Percentiles rank a stretch among this genome's conserved stretches.
These are phyloP conservation scores for Rhodotorula paludigena DNA, from an alignment of 768 basidiomycete genomes.

Conservation along the genomic window DNA sequence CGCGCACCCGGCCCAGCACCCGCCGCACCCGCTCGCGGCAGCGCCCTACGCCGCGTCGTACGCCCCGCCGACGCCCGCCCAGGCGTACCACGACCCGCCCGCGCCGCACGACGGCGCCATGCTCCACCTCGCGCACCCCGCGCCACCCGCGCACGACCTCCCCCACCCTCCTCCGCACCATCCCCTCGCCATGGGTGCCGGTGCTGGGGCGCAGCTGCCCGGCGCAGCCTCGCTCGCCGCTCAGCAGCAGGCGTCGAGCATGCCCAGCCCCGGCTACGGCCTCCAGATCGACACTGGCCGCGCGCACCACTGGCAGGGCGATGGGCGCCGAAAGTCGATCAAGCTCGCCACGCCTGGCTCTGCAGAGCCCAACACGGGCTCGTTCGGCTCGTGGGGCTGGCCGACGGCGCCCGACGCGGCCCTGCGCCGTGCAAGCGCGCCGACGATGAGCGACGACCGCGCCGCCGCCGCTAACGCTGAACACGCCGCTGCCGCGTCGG, in stretches of 20 bases:
- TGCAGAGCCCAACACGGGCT: too few species aligned
- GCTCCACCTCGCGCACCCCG: too few species aligned
- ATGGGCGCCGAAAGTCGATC: slow-evolving; percentile 1
- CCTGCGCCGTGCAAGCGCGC: too few species aligned
- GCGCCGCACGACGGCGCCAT: background rate
- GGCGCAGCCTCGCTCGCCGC: too few species aligned
- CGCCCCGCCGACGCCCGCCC: background rate
- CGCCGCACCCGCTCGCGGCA: too few species aligned
- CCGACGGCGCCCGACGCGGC: too few species aligned
- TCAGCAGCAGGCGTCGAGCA: background rate
- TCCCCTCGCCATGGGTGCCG: too few species aligned
- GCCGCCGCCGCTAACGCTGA: too few species aligned
- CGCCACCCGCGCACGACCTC: background rate
- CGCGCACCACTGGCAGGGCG: slow-evolving; percentile 2
- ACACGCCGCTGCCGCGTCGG: background rate
- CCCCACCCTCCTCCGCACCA: background rate
- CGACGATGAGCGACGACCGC: too few species aligned
- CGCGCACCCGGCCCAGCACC: background rate
- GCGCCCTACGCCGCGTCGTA: too few species aligned
- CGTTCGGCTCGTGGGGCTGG: too few species aligned
- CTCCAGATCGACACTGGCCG: background rate
- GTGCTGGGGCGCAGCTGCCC: too few species aligned
- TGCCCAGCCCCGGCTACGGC: background rate
- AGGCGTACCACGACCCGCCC: background rate
- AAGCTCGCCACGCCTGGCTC: background rate